These are phyloP conservation scores for Pouteria campechiana DNA, from an alignment of 179 eudicot species.

Conservation along the genomic window DNA sequence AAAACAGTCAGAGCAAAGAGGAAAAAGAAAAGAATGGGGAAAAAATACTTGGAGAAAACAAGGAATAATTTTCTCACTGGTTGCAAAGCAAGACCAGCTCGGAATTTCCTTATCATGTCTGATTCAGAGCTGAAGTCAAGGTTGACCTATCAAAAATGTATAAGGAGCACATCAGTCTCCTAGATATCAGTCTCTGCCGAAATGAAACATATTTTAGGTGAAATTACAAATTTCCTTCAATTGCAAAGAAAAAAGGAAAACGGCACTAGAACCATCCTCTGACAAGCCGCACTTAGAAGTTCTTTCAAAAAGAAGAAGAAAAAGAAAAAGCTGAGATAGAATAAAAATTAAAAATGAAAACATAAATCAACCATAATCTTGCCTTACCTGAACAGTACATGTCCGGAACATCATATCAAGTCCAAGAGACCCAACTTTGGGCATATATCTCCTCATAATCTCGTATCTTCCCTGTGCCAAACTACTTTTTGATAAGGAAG, in stretches of 20 bases:
- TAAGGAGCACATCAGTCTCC: neutral
- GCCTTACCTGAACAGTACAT: slow-evolving; percentile 88
- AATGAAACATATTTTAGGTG: no score
- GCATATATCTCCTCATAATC: slow-evolving; percentile 95
- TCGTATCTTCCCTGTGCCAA: slow-evolving; percentile 85
- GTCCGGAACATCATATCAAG: slow-evolving; percentile 99
- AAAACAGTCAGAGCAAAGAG: slow-evolving; percentile 14
- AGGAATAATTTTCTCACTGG: slow-evolving; percentile 48
- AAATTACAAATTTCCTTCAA: no score
- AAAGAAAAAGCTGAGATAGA: neutral
- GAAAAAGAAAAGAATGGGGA: neutral
- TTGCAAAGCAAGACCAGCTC: slow-evolving; percentile 95
- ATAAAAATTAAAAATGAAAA: no score
- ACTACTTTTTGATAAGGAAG: slow-evolving; percentile 7
- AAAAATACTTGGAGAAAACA: neutral
- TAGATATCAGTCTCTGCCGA: no score
- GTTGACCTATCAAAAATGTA: slow-evolving; percentile 47
- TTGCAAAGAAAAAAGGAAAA: no score
- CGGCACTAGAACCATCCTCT: no score
- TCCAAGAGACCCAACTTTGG: slow-evolving; percentile 94
- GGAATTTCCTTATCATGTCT: slow-evolving; percentile 92
- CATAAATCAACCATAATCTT: no score
- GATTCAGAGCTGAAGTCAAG: slow-evolving; percentile 91
- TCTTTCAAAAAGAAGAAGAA: neutral
- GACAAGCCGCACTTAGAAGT: slow-evolving; percentile 1